Evolutionary conservation across 257 asterid genomes (phyloP).

Genomic region (Solanum microdontum): DNA sequence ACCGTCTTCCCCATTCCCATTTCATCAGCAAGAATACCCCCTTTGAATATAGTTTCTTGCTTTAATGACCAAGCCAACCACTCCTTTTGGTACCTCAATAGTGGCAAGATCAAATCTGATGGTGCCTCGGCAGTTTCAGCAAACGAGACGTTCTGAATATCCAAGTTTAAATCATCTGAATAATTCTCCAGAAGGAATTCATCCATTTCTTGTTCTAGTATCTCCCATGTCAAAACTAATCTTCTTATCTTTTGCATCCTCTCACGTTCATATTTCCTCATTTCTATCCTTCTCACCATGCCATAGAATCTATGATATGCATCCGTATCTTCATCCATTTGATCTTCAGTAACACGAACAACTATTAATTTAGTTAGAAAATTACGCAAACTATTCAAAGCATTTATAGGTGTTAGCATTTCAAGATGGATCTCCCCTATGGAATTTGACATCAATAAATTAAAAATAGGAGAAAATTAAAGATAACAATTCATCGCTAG

Average conservation of each 20-base stretch:
- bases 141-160: conserved; percentile 22
- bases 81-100: conserved; percentile 77
- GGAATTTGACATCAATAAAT: neutral
- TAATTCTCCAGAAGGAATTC: conserved; percentile 49
- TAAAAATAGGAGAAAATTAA: neutral
- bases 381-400: neutral
- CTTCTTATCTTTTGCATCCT: conserved; percentile 17
- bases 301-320: neutral
- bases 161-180: conserved; percentile 12
- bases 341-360: neutral
- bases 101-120: conserved; percentile 53
- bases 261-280: conserved; percentile 24
- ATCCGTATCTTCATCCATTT: neutral
- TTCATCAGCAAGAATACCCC: conserved; percentile 93
- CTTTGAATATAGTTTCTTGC: conserved; percentile 61
- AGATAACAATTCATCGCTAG: neutral
- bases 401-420: neutral
- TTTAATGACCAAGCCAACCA: conserved; percentile 86
- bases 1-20: conserved; percentile 97
- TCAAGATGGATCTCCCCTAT: neutral
- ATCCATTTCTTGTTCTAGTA: conserved; percentile 42
- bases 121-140: conserved; percentile 58
- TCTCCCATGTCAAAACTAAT: conserved; percentile 38
- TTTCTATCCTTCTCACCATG: neutral
- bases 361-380: neutral